Evolutionary conservation across 2,329 filamentous ascomycete species (phyloP), one percentile per base, ranked within the genome.

Genomic region (Epichloe coenophiala): DNA sequence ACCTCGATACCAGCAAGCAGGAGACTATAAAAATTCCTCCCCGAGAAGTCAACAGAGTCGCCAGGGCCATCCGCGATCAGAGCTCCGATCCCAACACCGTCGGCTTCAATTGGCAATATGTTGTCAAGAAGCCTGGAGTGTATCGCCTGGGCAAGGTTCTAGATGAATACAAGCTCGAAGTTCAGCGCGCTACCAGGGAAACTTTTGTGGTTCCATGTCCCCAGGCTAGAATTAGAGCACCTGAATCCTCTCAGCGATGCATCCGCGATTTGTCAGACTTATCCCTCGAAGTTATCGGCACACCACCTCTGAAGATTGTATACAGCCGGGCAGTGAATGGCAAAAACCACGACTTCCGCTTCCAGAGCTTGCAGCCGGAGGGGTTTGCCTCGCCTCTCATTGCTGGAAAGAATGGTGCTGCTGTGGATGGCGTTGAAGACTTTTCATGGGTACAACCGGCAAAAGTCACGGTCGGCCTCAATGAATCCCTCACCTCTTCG

Each of bases 131-230:
- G 66, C 81, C 88, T 1, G 93, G 93, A 37, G 77, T 94, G 19
- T 98, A 98, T 67, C 78, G 84, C 41, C 75, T 98, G 35, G 79
- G 83, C 51, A 88, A 83, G 63, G 89, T 98, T 9, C 71, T 95
- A 55, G 93, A 98, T 64, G 84, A 95, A 64, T 93, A 94, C 53
- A 95, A 95, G 65, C 78, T 98, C 35, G 89, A 97, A 64, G 88
- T 96, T 11, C 88, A 90, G 59, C 81, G 86, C 40, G 75, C 78
- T 40, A 77, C 75, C 48, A 83, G 83, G 46, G 87, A 93, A 59
- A 86, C 89, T 0, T 83, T 94, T 50, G 84, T 98, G 46, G 88
- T 95, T 12, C 74, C 80, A 31, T 98, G 93, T 63, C 93, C 93
- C 1, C 83, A 81, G 57, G 93, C 88, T 19, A 74, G 75, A 48